Percentiles rank a stretch among this genome's conserved stretches.
Conservation (phyloP, 371 early-diverging fungal genomes). For the Nematocida ausubeli region DNA sequence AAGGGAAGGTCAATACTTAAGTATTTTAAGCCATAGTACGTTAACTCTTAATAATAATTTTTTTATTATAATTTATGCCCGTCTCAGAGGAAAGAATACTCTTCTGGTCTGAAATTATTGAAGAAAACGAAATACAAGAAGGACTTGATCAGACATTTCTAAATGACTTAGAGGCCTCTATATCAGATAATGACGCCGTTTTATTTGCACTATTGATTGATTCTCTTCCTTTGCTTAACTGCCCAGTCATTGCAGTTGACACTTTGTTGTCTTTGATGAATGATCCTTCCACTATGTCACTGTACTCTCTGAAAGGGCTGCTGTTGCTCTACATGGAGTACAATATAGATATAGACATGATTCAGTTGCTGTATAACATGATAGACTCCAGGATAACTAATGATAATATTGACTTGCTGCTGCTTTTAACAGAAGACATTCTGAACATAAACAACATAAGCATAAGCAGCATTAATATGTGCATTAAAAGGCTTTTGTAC, state of each 20-base stretch:
- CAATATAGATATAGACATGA: not conserved
- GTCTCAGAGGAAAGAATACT: not conserved
- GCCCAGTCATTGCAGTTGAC: not conserved
- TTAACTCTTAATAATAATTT: too few relatives aligned
- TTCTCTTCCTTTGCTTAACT: not conserved
- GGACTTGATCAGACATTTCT: not conserved
- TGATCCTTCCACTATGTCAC: too few relatives aligned
- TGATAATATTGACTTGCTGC: not conserved
- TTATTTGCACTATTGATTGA: not conserved
- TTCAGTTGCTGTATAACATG: not conserved
- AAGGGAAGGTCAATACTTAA: too few relatives aligned
- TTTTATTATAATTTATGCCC: too few relatives aligned
- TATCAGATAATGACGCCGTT: not conserved
- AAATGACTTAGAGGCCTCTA: not conserved
- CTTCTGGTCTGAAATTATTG: not conserved
- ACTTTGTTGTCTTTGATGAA: not conserved
- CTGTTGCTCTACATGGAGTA: not conserved
- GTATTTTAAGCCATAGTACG: too few relatives aligned
- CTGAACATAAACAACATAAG: constrained; percentile 9
- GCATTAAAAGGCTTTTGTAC: constrained; percentile 11
- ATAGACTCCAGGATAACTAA: not conserved
- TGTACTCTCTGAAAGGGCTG: not conserved
- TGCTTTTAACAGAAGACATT: not conserved
- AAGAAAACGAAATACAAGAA: not conserved
- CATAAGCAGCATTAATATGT: not conserved